These are phyloP conservation scores for Physcomitrellopsis africana DNA, from an alignment of 225 moss, liverwort and hornwort genomes.

Conservation along the genomic window DNA sequence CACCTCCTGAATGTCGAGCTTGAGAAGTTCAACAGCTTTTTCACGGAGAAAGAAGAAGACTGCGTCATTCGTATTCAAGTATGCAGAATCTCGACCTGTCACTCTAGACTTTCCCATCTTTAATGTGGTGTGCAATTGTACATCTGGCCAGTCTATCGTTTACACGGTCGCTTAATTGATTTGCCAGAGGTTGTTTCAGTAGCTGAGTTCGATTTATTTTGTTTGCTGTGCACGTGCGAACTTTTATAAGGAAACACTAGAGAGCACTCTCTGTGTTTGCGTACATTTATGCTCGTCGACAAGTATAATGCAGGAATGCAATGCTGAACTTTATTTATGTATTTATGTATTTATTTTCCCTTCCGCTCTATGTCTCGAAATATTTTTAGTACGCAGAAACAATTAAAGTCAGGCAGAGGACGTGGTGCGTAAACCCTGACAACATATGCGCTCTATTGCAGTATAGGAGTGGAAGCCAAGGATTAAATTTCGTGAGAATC, in stretches of 20 bases:
- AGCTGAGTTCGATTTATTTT: constrained; percentile 1
- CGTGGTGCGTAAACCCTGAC: constrained; percentile 2
- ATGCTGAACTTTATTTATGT: not conserved
- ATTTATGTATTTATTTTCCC: not conserved
- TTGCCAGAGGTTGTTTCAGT: not conserved
- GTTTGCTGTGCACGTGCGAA: constrained; percentile 5
- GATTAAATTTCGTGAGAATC: not conserved
- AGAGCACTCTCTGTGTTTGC: constrained; percentile 4
- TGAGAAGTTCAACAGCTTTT: constrained; percentile 72
- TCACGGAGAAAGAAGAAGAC: constrained; percentile 73
- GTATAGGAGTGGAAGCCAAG: constrained; percentile 2
- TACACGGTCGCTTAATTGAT: not conserved
- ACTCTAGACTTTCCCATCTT: not conserved
- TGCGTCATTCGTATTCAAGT: constrained; percentile 68
- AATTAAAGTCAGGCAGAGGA: not conserved
- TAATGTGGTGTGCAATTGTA: not conserved
- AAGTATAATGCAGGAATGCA: not conserved
- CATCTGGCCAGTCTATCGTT: constrained; percentile 1
- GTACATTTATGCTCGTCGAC: not conserved
- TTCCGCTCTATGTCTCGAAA: not conserved
- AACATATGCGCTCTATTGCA: not conserved
- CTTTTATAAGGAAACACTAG: constrained; percentile 4
- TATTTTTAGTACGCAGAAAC: not conserved
- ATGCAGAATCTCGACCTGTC: not conserved
- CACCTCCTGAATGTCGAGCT: constrained; percentile 65